Percentiles rank a stretch among this genome's conserved stretches.
These are phyloP conservation scores for Xylaria grammica DNA, from an alignment of 495 filamentous ascomycete species.

Conservation along the genomic window DNA sequence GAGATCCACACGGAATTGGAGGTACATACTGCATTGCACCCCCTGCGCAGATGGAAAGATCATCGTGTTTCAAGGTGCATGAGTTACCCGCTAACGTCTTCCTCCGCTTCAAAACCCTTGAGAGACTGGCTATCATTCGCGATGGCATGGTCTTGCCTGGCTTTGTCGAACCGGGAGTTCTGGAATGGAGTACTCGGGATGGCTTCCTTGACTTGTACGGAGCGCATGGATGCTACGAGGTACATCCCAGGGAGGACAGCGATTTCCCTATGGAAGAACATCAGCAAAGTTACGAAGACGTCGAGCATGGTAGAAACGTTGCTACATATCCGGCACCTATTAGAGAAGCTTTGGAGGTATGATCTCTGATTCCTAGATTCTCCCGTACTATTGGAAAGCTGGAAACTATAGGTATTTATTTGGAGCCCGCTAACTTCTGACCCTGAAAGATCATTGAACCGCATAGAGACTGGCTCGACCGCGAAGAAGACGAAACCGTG, in stretches of 20 bases:
- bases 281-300: background rate
- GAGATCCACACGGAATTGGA: slow-evolving; percentile 2
- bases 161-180: slow-evolving; percentile 15
- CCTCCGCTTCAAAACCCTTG: background rate
- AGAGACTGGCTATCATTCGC: slow-evolving; percentile 9
- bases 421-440: background rate
- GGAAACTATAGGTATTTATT: background rate
- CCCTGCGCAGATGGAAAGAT: background rate
- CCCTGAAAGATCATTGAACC: background rate
- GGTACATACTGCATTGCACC: background rate
- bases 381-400: background rate
- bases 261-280: background rate
- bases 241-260: background rate
- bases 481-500: background rate
- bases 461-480: background rate
- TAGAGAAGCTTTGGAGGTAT: slow-evolving; percentile 8
- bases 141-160: slow-evolving; percentile 11
- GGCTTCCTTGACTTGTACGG: slow-evolving; percentile 5
- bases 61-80: background rate
- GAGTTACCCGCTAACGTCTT: background rate
- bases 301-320: background rate
- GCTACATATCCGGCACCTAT: background rate
- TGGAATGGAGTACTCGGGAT: slow-evolving; percentile 9
- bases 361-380: background rate
- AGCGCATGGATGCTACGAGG: slow-evolving; percentile 1